Evolutionary conservation across 164 flowering plant genomes (phyloP).

Genomic region (Hamamelis virginiana): DNA sequence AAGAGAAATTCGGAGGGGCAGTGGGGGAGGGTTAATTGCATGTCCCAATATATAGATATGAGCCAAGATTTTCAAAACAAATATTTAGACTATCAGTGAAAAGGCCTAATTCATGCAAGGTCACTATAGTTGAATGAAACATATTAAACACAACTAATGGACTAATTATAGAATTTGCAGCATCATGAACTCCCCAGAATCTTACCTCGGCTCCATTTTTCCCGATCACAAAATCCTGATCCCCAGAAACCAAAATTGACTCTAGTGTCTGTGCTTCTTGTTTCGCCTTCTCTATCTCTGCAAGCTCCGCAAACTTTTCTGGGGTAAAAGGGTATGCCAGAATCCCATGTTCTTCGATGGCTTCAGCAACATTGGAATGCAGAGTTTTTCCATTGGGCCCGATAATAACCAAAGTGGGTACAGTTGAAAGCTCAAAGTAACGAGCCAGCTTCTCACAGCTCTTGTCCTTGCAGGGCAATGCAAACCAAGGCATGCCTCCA

Average conservation of each 20-base stretch:
- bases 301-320: conserved; percentile 48
- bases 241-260: conserved; percentile 49
- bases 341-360: conserved; percentile 49
- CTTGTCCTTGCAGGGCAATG: conserved; percentile 46
- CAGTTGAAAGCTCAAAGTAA: conserved; percentile 41
- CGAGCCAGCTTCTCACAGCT: conserved; percentile 35
- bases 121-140: neutral
- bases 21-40: too few relatives aligned
- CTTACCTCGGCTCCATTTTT: conserved; percentile 48
- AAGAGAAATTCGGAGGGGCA: too few relatives aligned
- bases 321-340: conserved; percentile 54
- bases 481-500: conserved; percentile 39
- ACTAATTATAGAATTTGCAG: neutral
- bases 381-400: conserved; percentile 63
- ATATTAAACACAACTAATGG: neutral
- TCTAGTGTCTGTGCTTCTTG: conserved; percentile 50
- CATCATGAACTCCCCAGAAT: neutral
- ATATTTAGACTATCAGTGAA: too few relatives aligned
- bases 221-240: conserved; percentile 45
- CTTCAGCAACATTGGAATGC: conserved; percentile 43
- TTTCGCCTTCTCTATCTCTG: conserved; percentile 46
- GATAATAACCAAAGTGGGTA: conserved; percentile 49
- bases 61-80: too few relatives aligned
- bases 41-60: too few relatives aligned
- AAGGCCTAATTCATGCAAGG: neutral